Conservation (phyloP, 2,329 filamentous ascomycete species). For the Neonectria magnoliae region DNA sequence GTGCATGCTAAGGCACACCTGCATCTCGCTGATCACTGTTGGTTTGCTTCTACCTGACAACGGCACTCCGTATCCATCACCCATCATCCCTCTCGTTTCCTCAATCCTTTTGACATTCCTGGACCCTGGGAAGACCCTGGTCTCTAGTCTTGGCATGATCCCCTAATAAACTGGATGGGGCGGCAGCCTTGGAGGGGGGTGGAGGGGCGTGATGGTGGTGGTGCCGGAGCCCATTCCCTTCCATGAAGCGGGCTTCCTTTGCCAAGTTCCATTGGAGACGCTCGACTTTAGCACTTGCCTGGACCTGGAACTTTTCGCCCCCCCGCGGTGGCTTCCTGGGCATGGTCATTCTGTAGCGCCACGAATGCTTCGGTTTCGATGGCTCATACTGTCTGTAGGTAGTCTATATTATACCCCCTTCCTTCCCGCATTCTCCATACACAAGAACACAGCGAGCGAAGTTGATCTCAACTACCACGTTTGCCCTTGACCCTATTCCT, state of each 20-base stretch:
- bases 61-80: background rate
- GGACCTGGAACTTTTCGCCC: background rate
- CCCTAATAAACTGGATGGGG: background rate
- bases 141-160: background rate
- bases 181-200: background rate
- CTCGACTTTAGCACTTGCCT: slow-evolving; percentile 2
- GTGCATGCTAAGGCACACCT: background rate
- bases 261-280: background rate
- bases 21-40: background rate
- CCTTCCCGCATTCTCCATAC: background rate
- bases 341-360: background rate
- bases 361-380: background rate
- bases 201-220: background rate
- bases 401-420: background rate
- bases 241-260: background rate
- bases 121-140: background rate
- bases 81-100: background rate
- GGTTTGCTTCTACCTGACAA: background rate
- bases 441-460: background rate
- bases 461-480: too few relatives aligned
- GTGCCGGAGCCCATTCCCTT: background rate
- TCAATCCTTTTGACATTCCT: background rate
- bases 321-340: background rate
- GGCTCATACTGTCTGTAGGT: background rate
- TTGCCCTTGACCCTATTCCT: background rate